Evolutionary conservation across 495 filamentous ascomycete genomes (phyloP).

Genomic region (Podospora pseudocomata): DNA sequence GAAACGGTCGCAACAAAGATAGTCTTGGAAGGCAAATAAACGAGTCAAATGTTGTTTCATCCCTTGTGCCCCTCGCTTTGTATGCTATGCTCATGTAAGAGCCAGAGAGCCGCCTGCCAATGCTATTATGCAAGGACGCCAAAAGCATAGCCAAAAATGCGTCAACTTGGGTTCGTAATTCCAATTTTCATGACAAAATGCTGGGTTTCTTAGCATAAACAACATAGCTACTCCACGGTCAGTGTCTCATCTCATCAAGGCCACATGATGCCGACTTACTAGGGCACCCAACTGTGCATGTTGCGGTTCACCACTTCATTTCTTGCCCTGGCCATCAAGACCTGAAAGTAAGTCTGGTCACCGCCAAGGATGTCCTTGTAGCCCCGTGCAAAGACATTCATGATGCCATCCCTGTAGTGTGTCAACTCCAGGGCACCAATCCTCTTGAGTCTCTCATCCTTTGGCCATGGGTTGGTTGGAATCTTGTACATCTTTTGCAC

Average conservation of each 20-base stretch:
- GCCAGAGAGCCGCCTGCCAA: not conserved
- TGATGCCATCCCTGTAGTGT: constrained; percentile 15
- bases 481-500: constrained; percentile 44
- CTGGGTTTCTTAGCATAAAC: not conserved
- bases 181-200: not conserved
- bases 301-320: constrained; percentile 10
- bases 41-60: no score
- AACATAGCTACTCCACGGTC: not conserved
- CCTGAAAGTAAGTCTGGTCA: constrained; percentile 15
- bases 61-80: not conserved
- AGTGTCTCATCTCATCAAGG: not conserved
- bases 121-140: not conserved
- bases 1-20: no score
- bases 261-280: constrained; percentile 1
- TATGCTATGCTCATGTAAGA: not conserved
- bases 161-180: not conserved
- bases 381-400: constrained; percentile 17
- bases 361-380: constrained; percentile 15
- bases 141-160: not conserved
- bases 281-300: constrained; percentile 19
- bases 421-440: constrained; percentile 44
- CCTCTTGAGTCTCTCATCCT: constrained; percentile 45
- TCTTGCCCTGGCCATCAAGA: constrained; percentile 14
- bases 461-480: constrained; percentile 53
- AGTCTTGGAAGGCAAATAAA: no score